Base-by-base conservation (phyloP, 2,329 filamentous ascomycete genomes). In the Ascocoryne sarcoides region DNA sequence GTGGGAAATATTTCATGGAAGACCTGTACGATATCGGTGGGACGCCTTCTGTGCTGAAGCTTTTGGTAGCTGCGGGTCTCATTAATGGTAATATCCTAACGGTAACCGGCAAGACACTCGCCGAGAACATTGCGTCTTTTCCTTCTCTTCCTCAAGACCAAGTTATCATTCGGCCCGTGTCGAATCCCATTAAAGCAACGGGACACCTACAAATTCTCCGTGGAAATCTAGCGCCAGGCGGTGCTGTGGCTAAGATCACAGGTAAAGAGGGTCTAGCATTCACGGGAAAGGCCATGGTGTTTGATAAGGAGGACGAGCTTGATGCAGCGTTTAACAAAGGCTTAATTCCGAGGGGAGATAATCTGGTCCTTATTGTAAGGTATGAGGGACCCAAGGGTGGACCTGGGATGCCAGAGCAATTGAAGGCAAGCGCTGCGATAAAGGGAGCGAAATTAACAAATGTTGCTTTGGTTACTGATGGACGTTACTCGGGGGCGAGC, bases 361-460 rank as follows among this genome's bases (percentile, higher is more conserved):
- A 93, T 58, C 72, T 94, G 10, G 90, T 95, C 15, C 68, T 95
- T 19, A 79, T 95, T 21, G 88, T 96, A 39, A 81, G 90, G 16
- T 95, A 95, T 60, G 90, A 96, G 61, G 90, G 90, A 0, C 90
- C 90, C 10, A 89, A 86, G 59, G 90, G 90, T 47, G 90, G 90
- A 0, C 90, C 90, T 0, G 90, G 90, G 32, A 96, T 96, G 90
- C 90, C 89, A 2, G 90, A 96, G 64, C 88, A 95, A 64, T 73
- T 96, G 32, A 87, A 84, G 60, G 85, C 90, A 9, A 84, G 77
- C 43, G 88, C 88, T 0, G 86, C 89, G 14, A 85, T 96, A 51
- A 95, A 95, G 83, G 90, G 90, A 36, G 90, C 90, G 0, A 84
- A 84, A 10, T 69, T 96, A 38, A 85, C 71, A 38, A 94, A 95